Percentiles rank a stretch among this genome's conserved stretches.
Conservation (phyloP, 495 filamentous ascomycete species). For the Mytilinidion resinicola region DNA sequence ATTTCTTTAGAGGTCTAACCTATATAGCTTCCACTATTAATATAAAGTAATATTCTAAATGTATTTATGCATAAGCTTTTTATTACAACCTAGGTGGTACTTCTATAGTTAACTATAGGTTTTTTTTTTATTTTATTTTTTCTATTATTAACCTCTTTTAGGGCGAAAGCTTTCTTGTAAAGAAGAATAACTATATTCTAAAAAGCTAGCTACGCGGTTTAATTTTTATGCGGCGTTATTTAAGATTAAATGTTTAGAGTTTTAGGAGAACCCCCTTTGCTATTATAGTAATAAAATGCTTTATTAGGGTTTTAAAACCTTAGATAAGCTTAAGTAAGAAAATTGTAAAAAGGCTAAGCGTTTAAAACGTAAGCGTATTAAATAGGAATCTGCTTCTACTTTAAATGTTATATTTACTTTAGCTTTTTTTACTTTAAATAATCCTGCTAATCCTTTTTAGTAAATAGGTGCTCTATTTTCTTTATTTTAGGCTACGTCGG, state of each 20-base stretch:
- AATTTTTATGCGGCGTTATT: not conserved
- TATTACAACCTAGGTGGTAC: too few species aligned
- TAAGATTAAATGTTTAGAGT: not conserved
- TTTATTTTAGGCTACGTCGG: not conserved
- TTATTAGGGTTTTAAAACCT: not conserved
- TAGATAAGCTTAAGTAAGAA: not conserved
- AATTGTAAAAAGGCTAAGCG: not conserved
- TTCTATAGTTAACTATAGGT: too few species aligned
- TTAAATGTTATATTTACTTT: not conserved
- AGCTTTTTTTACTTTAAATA: not conserved
- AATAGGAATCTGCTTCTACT: not conserved
- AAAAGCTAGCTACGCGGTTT: too few species aligned
- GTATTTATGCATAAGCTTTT: too few species aligned
- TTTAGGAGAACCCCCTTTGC: not conserved
- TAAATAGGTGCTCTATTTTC: not conserved
- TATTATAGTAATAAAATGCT: not conserved
- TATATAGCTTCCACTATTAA: too few species aligned
- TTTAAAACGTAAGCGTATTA: not conserved
- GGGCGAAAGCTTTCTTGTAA: too few species aligned
- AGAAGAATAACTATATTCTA: too few species aligned
- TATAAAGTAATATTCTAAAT: too few species aligned
- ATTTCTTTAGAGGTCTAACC: too few species aligned
- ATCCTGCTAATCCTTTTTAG: not conserved
- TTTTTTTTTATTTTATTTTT: too few species aligned
- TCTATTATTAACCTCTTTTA: too few species aligned